Evolutionary conservation across 257 asterid species (phyloP), one percentile per base, ranked within the genome.

Genomic region (Prunella vulgaris): DNA sequence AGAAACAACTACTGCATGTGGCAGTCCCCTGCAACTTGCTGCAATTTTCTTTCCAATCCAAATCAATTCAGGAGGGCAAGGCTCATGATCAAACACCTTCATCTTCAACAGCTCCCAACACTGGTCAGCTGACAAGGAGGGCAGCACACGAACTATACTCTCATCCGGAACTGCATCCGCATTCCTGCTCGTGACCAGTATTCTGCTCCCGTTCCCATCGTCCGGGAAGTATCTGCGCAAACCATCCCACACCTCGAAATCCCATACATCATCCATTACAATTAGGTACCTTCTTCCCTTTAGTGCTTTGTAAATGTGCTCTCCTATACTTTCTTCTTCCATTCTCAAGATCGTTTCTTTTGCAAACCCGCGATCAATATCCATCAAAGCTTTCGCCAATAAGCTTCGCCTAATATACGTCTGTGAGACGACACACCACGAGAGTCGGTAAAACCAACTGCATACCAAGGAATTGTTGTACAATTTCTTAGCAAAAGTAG

Each of bases 181-280:
- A 9, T 59, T 59, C 65, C 44, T 59, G 4, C 12, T 59, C 2
- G 44, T 59, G 44, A 59, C 0, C 44, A 59, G n/a, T 59, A 59
- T 28, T 25, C 44, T 59, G 22, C 65, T 59, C 6, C 25, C n/a
- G 14, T 59, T 59, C 1, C 1, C 7, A 30, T 59, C 2, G 7
- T 28, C 44, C 7, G 65, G 65, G 65, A 59, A 28, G 22, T 10
- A 59, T 7, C 44, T 15, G 12, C 10, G 10, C 22, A 58, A 28
- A 5, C 1, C 4, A 58, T 28, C 10, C 40, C 40, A 58, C 64
- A 6, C 64, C 32, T 28, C 21, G 5, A 1, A n/a, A 58, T 28
- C 64, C 64, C 64, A 58, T 28, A 58, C 5, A 58, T 58, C 64
- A 30, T 59, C 65, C 44, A 59, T 5, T 12, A 57, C 63, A 57